These are phyloP conservation scores for Aspergillus saccharolyticus DNA, from an alignment of 495 filamentous ascomycete species.

Conservation along the genomic window DNA sequence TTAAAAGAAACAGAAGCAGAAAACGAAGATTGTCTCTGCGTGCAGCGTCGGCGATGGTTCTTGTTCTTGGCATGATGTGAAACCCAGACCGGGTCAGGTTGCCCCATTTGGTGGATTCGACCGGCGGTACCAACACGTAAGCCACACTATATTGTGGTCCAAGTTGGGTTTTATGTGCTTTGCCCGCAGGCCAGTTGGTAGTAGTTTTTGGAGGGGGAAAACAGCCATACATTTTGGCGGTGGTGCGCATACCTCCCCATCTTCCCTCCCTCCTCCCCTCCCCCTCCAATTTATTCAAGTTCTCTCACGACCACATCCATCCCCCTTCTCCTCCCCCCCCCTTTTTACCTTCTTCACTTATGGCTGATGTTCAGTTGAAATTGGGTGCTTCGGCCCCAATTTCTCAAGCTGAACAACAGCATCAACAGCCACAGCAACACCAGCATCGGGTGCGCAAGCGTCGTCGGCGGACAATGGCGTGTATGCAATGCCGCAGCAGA, in stretches of 20 bases:
- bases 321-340: not conserved
- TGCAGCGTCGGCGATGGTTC: not conserved
- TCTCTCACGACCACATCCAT: too few relatives aligned
- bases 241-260: not conserved
- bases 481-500: constrained; percentile 55
- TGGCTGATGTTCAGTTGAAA: constrained; percentile 2
- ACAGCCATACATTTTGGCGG: not conserved
- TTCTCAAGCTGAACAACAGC: constrained; percentile 10
- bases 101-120: not conserved
- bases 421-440: not conserved
- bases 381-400: constrained; percentile 3
- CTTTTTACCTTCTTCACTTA: constrained; percentile 1
- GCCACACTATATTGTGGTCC: not conserved
- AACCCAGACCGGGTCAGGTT: not conserved
- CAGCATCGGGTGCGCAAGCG: constrained; percentile 36
- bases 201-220: not conserved
- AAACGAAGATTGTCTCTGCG: not conserved
- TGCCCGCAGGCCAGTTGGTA: not conserved
- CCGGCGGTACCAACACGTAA: constrained; percentile 11
- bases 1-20: too few relatives aligned
- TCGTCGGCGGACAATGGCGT: constrained; percentile 38
- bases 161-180: too few relatives aligned
- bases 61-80: not conserved
- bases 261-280: not conserved
- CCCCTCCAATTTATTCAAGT: not conserved